Evolutionary conservation across 2,329 filamentous ascomycete genomes (phyloP).

Genomic region (Fusarium sulawesiense): DNA sequence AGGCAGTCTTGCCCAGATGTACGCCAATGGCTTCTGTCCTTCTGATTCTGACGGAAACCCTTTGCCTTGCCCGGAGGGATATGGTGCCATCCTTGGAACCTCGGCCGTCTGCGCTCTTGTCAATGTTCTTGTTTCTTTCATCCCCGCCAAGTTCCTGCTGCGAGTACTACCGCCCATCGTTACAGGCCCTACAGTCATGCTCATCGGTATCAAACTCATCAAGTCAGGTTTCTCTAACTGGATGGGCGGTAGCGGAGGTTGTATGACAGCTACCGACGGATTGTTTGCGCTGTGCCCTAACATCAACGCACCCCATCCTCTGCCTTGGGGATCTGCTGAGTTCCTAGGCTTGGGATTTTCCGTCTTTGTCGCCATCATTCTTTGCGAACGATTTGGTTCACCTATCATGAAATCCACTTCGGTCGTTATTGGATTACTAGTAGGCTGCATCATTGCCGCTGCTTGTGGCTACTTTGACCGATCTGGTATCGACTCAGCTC

Average conservation of each 20-base stretch:
- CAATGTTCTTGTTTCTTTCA: slow-evolving; percentile 80
- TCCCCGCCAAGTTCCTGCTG: slow-evolving; percentile 75
- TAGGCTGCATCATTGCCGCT: slow-evolving; percentile 82
- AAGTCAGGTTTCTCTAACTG: slow-evolving; percentile 79
- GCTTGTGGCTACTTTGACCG: slow-evolving; percentile 82
- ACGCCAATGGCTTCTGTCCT: slow-evolving; percentile 75
- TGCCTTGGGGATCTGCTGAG: slow-evolving; percentile 83
- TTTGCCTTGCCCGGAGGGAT: slow-evolving; percentile 80
- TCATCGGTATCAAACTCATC: slow-evolving; percentile 81
- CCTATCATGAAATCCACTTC: slow-evolving; percentile 87
- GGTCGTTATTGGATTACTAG: slow-evolving; percentile 78
- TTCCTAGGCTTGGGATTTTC: slow-evolving; percentile 83
- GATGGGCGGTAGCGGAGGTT: slow-evolving; percentile 78
- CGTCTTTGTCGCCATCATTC: slow-evolving; percentile 81
- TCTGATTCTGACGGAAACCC: slow-evolving; percentile 69
- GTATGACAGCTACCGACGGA: slow-evolving; percentile 61
- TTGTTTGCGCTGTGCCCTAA: slow-evolving; percentile 74
- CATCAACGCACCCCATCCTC: slow-evolving; percentile 74
- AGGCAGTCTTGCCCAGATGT: slow-evolving; percentile 81
- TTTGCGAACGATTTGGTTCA: slow-evolving; percentile 83
- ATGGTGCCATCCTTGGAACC: slow-evolving; percentile 78
- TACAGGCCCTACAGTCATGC: slow-evolving; percentile 75
- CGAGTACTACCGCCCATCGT: slow-evolving; percentile 83
- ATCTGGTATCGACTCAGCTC: slow-evolving; percentile 77
- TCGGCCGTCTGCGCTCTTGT: slow-evolving; percentile 72